phyloP scores from a whole-genome alignment of 2,329 filamentous ascomycete genomes.

The Trichophyton rubrum region DNA sequence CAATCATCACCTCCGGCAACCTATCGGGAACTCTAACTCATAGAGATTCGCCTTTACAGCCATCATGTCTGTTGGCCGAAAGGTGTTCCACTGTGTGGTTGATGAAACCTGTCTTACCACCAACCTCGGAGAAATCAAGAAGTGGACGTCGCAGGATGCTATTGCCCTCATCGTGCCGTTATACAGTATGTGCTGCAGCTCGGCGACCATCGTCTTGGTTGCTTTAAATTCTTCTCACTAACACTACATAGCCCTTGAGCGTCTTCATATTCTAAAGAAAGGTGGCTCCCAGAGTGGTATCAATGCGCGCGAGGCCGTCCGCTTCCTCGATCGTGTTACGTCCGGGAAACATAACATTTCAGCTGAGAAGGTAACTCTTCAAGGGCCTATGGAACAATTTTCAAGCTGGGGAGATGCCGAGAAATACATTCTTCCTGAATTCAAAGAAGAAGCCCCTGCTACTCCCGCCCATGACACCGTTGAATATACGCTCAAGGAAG shows the following conservation, averaged over 20 bases:
- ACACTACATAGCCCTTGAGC: conserved; percentile 31
- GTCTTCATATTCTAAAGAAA: conserved; percentile 34
- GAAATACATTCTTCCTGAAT: conserved; percentile 34
- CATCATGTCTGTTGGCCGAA: conserved; percentile 32
- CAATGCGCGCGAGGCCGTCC: conserved; percentile 40
- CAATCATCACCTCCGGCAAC: neutral
- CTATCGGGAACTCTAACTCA: neutral
- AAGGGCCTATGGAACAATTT: conserved; percentile 40
- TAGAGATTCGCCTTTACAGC: neutral
- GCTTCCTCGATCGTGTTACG: conserved; percentile 40
- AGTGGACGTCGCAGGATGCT: conserved; percentile 38
- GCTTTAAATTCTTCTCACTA: conserved; percentile 8
- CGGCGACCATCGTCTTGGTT: neutral
- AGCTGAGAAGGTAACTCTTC: conserved; percentile 33
- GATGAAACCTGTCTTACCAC: conserved; percentile 42
- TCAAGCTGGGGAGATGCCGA: conserved; percentile 36
- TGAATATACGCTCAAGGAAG: conserved; percentile 4
- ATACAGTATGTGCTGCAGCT: conserved; percentile 32
- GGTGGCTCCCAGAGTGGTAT: conserved; percentile 36
- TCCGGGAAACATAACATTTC: conserved; percentile 35
- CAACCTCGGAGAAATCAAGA: conserved; percentile 42
- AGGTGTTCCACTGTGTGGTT: conserved; percentile 41
- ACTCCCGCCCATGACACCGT: conserved; percentile 10
- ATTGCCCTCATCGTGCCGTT: conserved; percentile 41
- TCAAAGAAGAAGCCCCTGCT: conserved; percentile 25